Evolutionary conservation across 768 basidiomycete species (phyloP).

Genomic region (Megacollybia marginata): DNA sequence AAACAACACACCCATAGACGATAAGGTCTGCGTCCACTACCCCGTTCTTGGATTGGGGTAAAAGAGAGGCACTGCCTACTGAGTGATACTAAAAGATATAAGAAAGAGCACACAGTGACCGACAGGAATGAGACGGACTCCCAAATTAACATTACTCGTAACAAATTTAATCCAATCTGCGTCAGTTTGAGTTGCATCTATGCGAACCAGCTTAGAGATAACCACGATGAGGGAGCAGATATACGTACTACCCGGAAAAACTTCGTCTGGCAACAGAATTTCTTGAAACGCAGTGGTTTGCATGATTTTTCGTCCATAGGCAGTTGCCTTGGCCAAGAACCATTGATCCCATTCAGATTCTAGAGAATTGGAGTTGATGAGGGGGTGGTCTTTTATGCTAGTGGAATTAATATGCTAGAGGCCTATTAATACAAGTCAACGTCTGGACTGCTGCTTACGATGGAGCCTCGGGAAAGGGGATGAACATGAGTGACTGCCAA

Average conservation of each 20-base stretch:
- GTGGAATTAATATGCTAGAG: conserved; percentile 16
- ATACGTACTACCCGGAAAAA: conserved; percentile 19
- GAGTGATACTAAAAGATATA: conserved; percentile 19
- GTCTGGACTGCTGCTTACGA: conserved; percentile 12
- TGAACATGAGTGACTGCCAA: conserved; percentile 29
- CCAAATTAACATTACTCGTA: conserved; percentile 15
- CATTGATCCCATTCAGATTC: conserved; percentile 24
- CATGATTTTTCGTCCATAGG: conserved; percentile 23
- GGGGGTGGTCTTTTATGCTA: conserved; percentile 19
- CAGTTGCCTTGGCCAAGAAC: conserved; percentile 23
- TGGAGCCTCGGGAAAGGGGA: conserved; percentile 38
- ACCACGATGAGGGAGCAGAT: background rate
- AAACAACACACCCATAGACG: conserved; percentile 15
- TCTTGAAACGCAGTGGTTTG: conserved; percentile 21
- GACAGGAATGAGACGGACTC: conserved; percentile 9
- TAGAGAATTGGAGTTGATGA: conserved; percentile 20
- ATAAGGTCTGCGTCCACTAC: conserved; percentile 22
- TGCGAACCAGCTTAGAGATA: background rate
- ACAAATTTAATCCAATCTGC: conserved; percentile 20
- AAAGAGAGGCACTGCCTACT: conserved; percentile 31
- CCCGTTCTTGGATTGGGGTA: conserved; percentile 27
- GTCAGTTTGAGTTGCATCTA: conserved; percentile 13
- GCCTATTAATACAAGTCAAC: background rate
- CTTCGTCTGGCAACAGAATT: conserved; percentile 20
- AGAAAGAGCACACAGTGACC: no score